Conservation (phyloP, 1,284 basidiomycete genomes). For the Malassezia caprae region DNA sequence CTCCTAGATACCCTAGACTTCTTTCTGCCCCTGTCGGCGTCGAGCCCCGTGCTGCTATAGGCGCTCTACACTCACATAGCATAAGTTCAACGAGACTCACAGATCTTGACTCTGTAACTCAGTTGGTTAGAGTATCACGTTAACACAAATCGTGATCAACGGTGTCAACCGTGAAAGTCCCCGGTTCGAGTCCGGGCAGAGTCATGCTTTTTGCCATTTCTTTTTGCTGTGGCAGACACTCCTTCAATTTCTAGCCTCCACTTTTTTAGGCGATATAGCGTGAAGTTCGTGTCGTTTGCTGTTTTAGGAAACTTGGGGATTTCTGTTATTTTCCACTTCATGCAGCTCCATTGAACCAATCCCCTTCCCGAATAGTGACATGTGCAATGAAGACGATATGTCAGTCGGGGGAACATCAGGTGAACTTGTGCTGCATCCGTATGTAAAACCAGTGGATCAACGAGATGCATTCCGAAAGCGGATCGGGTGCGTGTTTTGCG, state of each 20-base stretch:
- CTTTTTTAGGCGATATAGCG: neutral
- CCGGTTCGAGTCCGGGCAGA: constrained; percentile 21
- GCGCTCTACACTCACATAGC: neutral
- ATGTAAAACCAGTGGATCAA: neutral
- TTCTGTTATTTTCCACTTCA: neutral
- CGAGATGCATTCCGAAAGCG: constrained; percentile 2
- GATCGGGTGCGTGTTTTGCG: constrained; percentile 3
- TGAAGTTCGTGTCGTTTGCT: neutral
- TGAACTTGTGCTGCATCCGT: neutral
- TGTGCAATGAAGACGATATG: neutral
- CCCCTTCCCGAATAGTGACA: neutral
- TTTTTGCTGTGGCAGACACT: neutral
- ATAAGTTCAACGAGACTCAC: neutral
- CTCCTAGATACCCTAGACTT: neutral
- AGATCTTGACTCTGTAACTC: constrained; percentile 16
- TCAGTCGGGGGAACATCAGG: constrained; percentile 1
- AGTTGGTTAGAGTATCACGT: constrained; percentile 24
- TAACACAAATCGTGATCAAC: constrained; percentile 11
- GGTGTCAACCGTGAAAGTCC: constrained; percentile 19
- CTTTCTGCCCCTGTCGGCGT: too few species aligned
- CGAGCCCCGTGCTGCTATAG: too few species aligned
- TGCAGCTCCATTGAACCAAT: neutral
- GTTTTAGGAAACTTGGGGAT: neutral
- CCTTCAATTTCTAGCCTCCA: too few species aligned
- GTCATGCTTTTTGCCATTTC: constrained; percentile 11